These are phyloP conservation scores for Candida piceae DNA, from an alignment of 805 yeast species.

Conservation along the genomic window DNA sequence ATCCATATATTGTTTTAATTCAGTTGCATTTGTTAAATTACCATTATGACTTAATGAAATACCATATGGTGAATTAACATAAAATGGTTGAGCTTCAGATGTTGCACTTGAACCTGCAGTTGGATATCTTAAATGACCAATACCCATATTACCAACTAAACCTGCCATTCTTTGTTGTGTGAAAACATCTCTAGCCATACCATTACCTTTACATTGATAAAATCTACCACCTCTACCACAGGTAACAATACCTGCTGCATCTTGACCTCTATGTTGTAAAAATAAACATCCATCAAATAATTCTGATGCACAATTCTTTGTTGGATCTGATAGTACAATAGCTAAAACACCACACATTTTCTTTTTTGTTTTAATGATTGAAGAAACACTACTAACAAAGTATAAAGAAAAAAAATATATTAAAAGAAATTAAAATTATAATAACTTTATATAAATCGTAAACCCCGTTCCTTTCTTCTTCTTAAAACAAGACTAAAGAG, in stretches of 20 bases:
- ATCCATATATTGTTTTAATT: conserved; percentile 75
- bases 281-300: conserved; percentile 88
- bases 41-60: conserved; percentile 90
- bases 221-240: conserved; percentile 91
- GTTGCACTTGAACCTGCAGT: conserved; percentile 96
- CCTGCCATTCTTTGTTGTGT: conserved; percentile 73
- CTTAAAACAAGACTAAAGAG: too few relatives aligned
- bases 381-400: too few relatives aligned
- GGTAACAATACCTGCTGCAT: conserved; percentile 98
- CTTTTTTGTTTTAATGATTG: too few relatives aligned
- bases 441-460: too few relatives aligned
- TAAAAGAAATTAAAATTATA: too few relatives aligned
- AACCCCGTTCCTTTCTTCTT: too few relatives aligned
- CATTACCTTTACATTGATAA: conserved; percentile 97
- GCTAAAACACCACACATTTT: conserved; percentile 98
- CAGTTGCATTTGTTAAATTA: conserved; percentile 82
- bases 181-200: conserved; percentile 98
- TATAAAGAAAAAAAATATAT: too few relatives aligned
- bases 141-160: conserved; percentile 90
- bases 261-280: conserved; percentile 97
- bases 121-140: conserved; percentile 92
- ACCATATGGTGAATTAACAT: conserved; percentile 96
- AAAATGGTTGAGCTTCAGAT: conserved; percentile 97
- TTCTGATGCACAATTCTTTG: conserved; percentile 76
- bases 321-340: conserved; percentile 72